Evolutionary conservation across 257 asterid genomes (phyloP).

Genomic region (Buddleja alternifolia): DNA sequence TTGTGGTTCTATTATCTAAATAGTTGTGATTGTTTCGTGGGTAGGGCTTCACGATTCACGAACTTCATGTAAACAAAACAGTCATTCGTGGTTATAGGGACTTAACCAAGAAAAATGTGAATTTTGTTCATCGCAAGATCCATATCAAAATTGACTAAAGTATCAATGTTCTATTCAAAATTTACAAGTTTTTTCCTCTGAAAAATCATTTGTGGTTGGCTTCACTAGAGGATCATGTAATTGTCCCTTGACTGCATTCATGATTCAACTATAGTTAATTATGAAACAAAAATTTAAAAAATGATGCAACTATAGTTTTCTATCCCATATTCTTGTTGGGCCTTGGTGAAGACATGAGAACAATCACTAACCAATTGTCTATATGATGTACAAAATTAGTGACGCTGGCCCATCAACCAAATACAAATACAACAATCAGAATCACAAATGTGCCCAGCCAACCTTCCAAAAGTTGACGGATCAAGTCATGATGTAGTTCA

Average conservation of each 20-base stretch:
- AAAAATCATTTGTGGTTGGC: not conserved
- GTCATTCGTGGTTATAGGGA: too few relatives aligned
- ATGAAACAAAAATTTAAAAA: too few relatives aligned
- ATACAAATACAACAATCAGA: conserved; percentile 49
- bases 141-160: conserved; percentile 16
- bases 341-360: too few relatives aligned
- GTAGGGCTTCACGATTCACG: too few relatives aligned
- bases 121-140: not conserved
- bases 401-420: conserved; percentile 56
- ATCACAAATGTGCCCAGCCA: conserved; percentile 43
- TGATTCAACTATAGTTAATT: too few relatives aligned
- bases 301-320: not conserved
- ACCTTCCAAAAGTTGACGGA: conserved; percentile 47
- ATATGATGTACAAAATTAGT: conserved; percentile 53
- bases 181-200: not conserved
- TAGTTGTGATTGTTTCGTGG: too few relatives aligned
- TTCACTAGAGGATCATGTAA: not conserved
- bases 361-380: too few relatives aligned
- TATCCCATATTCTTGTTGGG: not conserved
- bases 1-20: too few relatives aligned
- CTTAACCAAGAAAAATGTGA: not conserved
- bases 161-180: conserved; percentile 17
- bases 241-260: too few relatives aligned
- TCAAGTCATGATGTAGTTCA: too few relatives aligned
- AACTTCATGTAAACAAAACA: too few relatives aligned